These are phyloP conservation scores for Sindora glabra DNA, from an alignment of 306 rosid species.

Conservation along the genomic window DNA sequence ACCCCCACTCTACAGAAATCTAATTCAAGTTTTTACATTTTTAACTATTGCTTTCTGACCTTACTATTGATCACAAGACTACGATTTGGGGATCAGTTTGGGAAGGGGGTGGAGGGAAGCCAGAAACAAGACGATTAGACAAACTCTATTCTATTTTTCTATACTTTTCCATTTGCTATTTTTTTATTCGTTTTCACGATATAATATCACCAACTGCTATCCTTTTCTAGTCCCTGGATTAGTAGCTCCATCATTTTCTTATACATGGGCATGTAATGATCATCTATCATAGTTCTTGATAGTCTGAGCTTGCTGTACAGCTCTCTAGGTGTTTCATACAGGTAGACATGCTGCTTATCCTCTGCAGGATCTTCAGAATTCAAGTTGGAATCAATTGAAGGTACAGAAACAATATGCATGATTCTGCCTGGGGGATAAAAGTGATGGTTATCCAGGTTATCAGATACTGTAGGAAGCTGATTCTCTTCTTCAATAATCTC, in stretches of 20 bases:
- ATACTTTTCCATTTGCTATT: background rate
- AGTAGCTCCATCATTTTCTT: slow-evolving; percentile 90
- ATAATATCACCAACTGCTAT: slow-evolving; percentile 19
- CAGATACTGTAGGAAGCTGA: slow-evolving; percentile 47
- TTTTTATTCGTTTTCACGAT: slow-evolving; percentile 23
- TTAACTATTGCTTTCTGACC: no score
- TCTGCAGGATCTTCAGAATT: slow-evolving; percentile 29
- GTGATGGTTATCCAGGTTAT: slow-evolving; percentile 51
- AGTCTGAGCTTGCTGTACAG: slow-evolving; percentile 91
- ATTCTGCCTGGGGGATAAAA: slow-evolving; percentile 88
- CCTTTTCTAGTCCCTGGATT: slow-evolving; percentile 66
- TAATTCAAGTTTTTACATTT: no score
- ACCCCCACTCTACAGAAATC: no score
- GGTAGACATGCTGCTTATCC: slow-evolving; percentile 46
- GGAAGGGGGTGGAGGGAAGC: no score
- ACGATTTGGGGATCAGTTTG: no score
- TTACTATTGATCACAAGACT: no score
- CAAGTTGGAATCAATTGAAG: slow-evolving; percentile 32
- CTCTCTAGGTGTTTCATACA: slow-evolving; percentile 77
- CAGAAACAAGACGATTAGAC: background rate
- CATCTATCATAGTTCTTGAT: slow-evolving; percentile 86
- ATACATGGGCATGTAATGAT: slow-evolving; percentile 98
- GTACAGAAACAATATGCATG: slow-evolving; percentile 70
- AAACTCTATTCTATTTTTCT: slow-evolving; percentile 4
- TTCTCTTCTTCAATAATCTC: slow-evolving; percentile 75